Conservation (phyloP, 768 basidiomycete species). For the Boletus subparvulus region DNA sequence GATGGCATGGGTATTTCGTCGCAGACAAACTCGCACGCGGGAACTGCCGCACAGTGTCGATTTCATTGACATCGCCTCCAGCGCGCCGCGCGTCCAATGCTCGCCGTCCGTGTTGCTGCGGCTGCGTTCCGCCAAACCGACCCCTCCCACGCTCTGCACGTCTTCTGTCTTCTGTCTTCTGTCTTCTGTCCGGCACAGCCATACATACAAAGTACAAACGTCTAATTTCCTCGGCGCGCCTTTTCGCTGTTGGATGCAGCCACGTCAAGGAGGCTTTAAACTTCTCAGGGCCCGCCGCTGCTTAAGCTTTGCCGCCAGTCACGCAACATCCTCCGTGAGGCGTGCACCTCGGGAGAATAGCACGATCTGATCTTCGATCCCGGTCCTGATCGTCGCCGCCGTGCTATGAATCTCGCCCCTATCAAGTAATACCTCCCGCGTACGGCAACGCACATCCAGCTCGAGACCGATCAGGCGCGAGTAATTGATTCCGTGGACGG, state of each 20-base stretch:
- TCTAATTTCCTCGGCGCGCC: conserved; percentile 9
- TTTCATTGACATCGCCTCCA: too few species aligned
- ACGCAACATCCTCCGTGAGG: conserved; percentile 23
- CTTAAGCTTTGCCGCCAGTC: conserved; percentile 8
- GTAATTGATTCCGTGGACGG: not conserved
- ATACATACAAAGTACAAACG: not conserved
- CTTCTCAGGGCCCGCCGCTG: conserved; percentile 4
- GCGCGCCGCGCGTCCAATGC: too few species aligned
- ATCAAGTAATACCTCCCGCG: conserved; percentile 19
- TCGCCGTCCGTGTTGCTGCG: too few species aligned
- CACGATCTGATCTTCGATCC: conserved; percentile 32
- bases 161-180: too few species aligned
- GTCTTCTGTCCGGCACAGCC: not conserved
- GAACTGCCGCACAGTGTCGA: conserved; percentile 7
- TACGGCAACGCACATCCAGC: conserved; percentile 8
- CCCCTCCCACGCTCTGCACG: too few species aligned
- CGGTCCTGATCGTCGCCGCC: conserved; percentile 29
- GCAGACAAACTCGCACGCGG: conserved; percentile 10
- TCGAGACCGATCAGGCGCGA: not conserved
- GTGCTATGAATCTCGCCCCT: conserved; percentile 9
- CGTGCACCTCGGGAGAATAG: conserved; percentile 17
- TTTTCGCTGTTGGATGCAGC: not conserved
- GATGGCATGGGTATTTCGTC: conserved; percentile 2
- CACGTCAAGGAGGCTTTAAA: conserved; percentile 19
- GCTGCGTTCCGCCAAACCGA: too few species aligned